Conservation (phyloP, 768 basidiomycete species). For the Asterophora parasitica region DNA sequence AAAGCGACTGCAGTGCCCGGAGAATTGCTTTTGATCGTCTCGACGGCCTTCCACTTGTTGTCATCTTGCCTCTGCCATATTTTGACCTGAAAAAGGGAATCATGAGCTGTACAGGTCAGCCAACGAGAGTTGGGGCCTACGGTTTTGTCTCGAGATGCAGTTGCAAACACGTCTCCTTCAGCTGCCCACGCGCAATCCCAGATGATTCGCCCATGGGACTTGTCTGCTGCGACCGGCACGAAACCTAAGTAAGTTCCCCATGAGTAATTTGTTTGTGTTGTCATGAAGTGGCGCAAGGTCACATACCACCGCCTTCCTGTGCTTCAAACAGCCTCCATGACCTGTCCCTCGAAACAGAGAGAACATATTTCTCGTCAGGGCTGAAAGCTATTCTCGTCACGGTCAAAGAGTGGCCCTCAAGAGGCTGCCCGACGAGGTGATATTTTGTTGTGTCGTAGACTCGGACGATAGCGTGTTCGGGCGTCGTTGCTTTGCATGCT, state of each 20-base stretch:
- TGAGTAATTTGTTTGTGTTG: background rate
- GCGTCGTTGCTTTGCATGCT: conserved; percentile 81
- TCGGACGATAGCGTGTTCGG: conserved; percentile 87
- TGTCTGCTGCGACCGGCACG: conserved; percentile 60
- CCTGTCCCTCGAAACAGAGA: conserved; percentile 89
- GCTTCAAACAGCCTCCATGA: conserved; percentile 81
- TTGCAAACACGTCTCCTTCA: conserved; percentile 79
- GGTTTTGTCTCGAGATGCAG: conserved; percentile 93
- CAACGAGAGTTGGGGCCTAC: conserved; percentile 36
- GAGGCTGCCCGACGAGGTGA: conserved; percentile 63
- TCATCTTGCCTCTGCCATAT: conserved; percentile 57
- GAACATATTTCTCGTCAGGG: conserved; percentile 68
- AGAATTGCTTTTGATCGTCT: conserved; percentile 65
- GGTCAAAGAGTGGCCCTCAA: conserved; percentile 83
- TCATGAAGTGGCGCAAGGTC: background rate
- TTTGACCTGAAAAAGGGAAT: conserved; percentile 60
- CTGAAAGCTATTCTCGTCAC: conserved; percentile 91
- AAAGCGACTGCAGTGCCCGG: conserved; percentile 82
- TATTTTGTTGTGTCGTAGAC: conserved; percentile 72
- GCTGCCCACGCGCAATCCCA: conserved; percentile 92
- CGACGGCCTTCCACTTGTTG: conserved; percentile 49
- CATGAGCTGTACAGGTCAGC: background rate
- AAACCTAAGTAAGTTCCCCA: conserved; percentile 40
- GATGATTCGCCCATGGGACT: conserved; percentile 87
- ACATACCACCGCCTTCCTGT: conserved; percentile 37